Conservation (phyloP, 2,329 filamentous ascomycete genomes). For the Diaporthe sp. region DNA sequence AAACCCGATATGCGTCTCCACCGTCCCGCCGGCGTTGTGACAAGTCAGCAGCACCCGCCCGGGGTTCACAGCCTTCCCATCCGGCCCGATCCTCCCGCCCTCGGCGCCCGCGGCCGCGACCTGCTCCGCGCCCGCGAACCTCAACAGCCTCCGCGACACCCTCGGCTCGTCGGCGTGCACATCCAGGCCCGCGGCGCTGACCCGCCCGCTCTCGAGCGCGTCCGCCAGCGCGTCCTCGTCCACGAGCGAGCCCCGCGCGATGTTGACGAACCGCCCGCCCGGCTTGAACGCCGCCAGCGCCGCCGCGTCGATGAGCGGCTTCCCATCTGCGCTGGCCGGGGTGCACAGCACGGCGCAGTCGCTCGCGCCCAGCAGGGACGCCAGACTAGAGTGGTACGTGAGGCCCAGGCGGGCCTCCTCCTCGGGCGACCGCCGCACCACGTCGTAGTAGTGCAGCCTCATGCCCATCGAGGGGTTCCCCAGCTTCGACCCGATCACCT, state of each 20-base stretch:
- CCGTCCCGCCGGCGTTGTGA: slow-evolving; percentile 76
- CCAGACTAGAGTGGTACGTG: slow-evolving; percentile 63
- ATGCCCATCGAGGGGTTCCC: slow-evolving; percentile 71
- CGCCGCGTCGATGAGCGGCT: slow-evolving; percentile 61
- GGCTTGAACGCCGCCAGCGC: slow-evolving; percentile 64
- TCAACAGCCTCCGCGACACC: slow-evolving; percentile 60
- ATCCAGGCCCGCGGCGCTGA: slow-evolving; percentile 71
- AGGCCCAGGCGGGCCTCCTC: slow-evolving; percentile 59
- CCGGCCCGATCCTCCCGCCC: not conserved
- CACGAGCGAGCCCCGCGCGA: slow-evolving; percentile 74
- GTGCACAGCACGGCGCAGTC: slow-evolving; percentile 75
- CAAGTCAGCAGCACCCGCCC: slow-evolving; percentile 71
- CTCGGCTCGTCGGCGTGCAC: slow-evolving; percentile 73
- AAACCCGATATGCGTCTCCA: slow-evolving; percentile 75
- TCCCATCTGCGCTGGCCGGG: slow-evolving; percentile 60
- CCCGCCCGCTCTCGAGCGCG: slow-evolving; percentile 64
- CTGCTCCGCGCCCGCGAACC: slow-evolving; percentile 48
- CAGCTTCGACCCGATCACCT: slow-evolving; percentile 71
- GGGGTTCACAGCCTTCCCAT: slow-evolving; percentile 32
- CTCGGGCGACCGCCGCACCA: slow-evolving; percentile 59
- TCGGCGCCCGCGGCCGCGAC: not conserved
- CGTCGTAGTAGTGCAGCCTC: slow-evolving; percentile 74
- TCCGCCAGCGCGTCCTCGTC: slow-evolving; percentile 73
- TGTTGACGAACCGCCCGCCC: slow-evolving; percentile 73
- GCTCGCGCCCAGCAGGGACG: slow-evolving; percentile 61